Evolutionary conservation across 345 rosid genomes (phyloP).

Genomic region (Ricinus communis): DNA sequence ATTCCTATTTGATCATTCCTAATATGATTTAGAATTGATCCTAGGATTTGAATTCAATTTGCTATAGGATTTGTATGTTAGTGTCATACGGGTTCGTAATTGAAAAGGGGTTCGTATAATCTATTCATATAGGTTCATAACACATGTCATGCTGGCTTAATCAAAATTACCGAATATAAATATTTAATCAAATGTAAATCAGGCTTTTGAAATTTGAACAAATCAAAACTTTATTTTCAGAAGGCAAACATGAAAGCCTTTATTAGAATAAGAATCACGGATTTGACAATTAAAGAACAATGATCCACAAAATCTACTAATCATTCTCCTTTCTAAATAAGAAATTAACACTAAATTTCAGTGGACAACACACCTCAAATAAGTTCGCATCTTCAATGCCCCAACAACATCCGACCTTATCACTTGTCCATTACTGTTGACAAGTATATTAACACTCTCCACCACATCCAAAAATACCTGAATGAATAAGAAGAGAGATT

Average conservation of each 20-base stretch:
- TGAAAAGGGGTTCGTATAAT: too few relatives aligned
- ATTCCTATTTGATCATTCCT: too few relatives aligned
- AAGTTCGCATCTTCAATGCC: slow-evolving; percentile 96
- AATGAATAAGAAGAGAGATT: slow-evolving; percentile 18
- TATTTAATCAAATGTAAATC: not conserved
- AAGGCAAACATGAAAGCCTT: not conserved
- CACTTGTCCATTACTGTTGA: slow-evolving; percentile 94
- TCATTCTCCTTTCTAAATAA: not conserved
- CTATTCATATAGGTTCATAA: not conserved
- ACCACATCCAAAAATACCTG: slow-evolving; percentile 95
- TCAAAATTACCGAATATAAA: not conserved
- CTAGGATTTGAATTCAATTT: too few relatives aligned
- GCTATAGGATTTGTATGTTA: too few relatives aligned
- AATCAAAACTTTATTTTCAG: not conserved
- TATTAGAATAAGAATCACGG: not conserved
- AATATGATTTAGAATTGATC: too few relatives aligned
- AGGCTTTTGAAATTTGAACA: not conserved
- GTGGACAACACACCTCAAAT: slow-evolving; percentile 57
- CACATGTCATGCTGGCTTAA: not conserved
- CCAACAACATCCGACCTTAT: slow-evolving; percentile 95
- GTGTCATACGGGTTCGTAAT: too few relatives aligned
- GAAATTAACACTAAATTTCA: not conserved
- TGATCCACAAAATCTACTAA: slow-evolving; percentile 1
- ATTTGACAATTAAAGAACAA: not conserved
- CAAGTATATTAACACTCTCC: slow-evolving; percentile 93